Evolutionary conservation across 345 rosid species (phyloP), one percentile per base, ranked within the genome.

Genomic region (Eucalyptus marginata): DNA sequence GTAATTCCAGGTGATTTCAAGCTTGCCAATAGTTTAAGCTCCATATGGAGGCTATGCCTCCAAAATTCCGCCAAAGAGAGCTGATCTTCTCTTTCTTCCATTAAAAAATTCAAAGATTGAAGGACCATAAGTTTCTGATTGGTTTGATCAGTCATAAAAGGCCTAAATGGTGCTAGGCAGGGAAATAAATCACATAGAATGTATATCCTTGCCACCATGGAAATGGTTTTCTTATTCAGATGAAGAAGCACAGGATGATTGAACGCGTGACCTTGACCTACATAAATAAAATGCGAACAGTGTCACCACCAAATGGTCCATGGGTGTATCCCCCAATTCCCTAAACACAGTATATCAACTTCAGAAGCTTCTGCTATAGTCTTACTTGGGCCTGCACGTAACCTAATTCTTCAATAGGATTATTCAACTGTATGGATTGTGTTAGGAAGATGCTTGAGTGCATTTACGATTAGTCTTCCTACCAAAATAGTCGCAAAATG

Each of bases 1-100:
- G 0, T 29, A 0, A 27, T 29, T 1, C 8, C 71, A 13, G 7
- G 8, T 64, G 33, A n/a, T n/a, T 64, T 14, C 1, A 3, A 13
- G 18, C 36, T 64, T 64, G 71, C 18, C 7, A 29, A 0, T 64
- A 14, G 8, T 13, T 64, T 64, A 64, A 13, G 36, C 71, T 64
- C 71, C 7, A 64, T 31, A 40, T 68, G 80, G 80, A 68, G 80
- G 80, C 22, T 66, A 16, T 68, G 80, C 24, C 80, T 31, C 80
- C 22, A 68, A 68, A 68, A 16, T 68, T 1, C 44, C 0, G 11
- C 80, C 44, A 9, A 68, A 64, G 80, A 68, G 44, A 33, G 44
- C 17, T 5, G 24, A 68, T 33, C 44, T 68, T 33, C 25, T 8
- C 12, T 33, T 68, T 68, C 43, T 68, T 4, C 44, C 6, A 16